phyloP scores from a whole-genome alignment of 2,329 filamentous ascomycete species.

The Furcasterigmium furcatum region DNA sequence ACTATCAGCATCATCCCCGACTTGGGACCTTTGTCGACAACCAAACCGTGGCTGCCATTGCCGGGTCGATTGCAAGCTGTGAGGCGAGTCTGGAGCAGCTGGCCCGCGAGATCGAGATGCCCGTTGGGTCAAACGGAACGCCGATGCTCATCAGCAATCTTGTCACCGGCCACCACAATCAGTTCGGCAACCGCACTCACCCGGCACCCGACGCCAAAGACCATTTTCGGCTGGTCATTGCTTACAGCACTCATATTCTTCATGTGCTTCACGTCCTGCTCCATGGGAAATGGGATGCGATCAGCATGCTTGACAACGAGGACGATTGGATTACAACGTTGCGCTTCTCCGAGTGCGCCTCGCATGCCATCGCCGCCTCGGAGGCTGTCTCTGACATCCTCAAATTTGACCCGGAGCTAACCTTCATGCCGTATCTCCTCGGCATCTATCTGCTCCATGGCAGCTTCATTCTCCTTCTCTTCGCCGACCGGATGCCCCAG shows the following conservation, averaged over 20 bases:
- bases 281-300: conserved; percentile 46
- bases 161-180: conserved; percentile 10
- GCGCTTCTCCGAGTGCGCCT: conserved; percentile 40
- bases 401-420: conserved; percentile 43
- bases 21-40: conserved; percentile 31
- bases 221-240: conserved; percentile 35
- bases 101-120: conserved; percentile 15
- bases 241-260: conserved; percentile 43
- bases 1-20: conserved; percentile 36
- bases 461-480: conserved; percentile 44
- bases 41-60: conserved; percentile 28
- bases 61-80: conserved; percentile 31
- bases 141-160: conserved; percentile 16
- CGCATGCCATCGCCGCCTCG: conserved; percentile 42
- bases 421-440: conserved; percentile 50
- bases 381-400: conserved; percentile 42
- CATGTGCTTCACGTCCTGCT: conserved; percentile 45
- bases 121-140: neutral
- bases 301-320: conserved; percentile 44
- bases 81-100: conserved; percentile 32
- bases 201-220: conserved; percentile 18
- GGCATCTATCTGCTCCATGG: conserved; percentile 49
- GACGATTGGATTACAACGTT: conserved; percentile 45
- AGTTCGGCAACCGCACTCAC: conserved; percentile 8
- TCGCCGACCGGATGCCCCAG: conserved; percentile 46